Percentiles rank a stretch among this genome's conserved stretches.
These are phyloP conservation scores for Trichaptum fuscoviolaceum DNA, from an alignment of 768 basidiomycete genomes.

Conservation along the genomic window DNA sequence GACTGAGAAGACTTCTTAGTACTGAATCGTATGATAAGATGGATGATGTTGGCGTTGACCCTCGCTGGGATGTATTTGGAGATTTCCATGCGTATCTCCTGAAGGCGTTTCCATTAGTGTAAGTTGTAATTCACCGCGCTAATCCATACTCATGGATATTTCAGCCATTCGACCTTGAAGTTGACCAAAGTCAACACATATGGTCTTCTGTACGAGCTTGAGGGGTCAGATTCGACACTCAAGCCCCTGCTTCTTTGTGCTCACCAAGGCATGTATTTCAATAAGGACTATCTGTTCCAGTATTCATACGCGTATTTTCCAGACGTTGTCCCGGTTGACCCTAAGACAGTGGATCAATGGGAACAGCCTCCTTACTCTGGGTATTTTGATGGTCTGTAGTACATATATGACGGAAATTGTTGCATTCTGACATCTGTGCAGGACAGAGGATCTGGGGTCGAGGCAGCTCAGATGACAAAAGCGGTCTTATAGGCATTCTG, in stretches of 20 bases:
- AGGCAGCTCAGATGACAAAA: conserved; percentile 31
- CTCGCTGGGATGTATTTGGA: conserved; percentile 36
- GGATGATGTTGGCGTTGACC: conserved; percentile 41
- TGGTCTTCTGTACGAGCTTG: conserved; percentile 70
- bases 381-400: conserved; percentile 43
- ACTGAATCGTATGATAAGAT: conserved; percentile 39
- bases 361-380: conserved; percentile 60
- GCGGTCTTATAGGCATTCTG: conserved; percentile 49
- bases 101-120: conserved; percentile 49
- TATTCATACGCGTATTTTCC: not conserved
- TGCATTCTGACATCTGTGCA: not conserved
- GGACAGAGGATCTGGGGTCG: conserved; percentile 67
- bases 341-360: conserved; percentile 52
- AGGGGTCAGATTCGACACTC: conserved; percentile 52
- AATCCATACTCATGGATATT: not conserved
- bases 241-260: conserved; percentile 68
- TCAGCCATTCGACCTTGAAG: conserved; percentile 51
- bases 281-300: not conserved
- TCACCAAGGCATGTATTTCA: conserved; percentile 47
- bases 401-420: conserved; percentile 15
- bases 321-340: conserved; percentile 70
- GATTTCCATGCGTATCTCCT: conserved; percentile 37
- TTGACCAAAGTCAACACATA: conserved; percentile 74
- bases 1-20: not conserved
- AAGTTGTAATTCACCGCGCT: not conserved